These are phyloP conservation scores for Wickerhamia fluorescens DNA, from an alignment of 805 yeast species.

Conservation along the genomic window DNA sequence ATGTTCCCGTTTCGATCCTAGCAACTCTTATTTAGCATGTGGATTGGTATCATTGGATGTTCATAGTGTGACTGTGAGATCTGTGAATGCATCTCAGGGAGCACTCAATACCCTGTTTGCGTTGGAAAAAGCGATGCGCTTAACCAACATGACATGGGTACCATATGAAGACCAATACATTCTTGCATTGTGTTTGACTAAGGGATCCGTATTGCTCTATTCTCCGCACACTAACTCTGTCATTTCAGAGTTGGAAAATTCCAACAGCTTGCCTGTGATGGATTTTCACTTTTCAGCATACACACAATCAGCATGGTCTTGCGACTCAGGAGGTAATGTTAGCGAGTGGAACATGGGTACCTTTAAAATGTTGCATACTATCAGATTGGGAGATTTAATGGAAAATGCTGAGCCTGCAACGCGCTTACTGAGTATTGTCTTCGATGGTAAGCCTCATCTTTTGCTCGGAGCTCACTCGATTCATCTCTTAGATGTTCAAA, in stretches of 20 bases:
- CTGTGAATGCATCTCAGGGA: slow-evolving; percentile 36
- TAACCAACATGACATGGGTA: slow-evolving; percentile 52
- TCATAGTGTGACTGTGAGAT: slow-evolving; percentile 61
- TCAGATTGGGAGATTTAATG: slow-evolving; percentile 34
- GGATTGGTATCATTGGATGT: slow-evolving; percentile 63
- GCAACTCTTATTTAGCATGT: slow-evolving; percentile 57
- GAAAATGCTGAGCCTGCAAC: slow-evolving; percentile 28
- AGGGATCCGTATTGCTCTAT: slow-evolving; percentile 58
- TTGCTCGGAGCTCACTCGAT: slow-evolving; percentile 65
- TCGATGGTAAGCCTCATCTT: slow-evolving; percentile 34
- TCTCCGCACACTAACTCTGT: slow-evolving; percentile 61
- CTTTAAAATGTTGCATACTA: slow-evolving; percentile 34
- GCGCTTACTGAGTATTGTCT: slow-evolving; percentile 21
- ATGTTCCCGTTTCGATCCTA: slow-evolving; percentile 51
- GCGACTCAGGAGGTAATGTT: slow-evolving; percentile 52
- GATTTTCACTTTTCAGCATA: slow-evolving; percentile 40
- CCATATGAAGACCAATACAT: slow-evolving; percentile 35
- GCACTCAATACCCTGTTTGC: slow-evolving; percentile 42
- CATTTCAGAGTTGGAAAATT: slow-evolving; percentile 43
- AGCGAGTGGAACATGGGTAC: slow-evolving; percentile 55
- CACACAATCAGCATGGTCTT: slow-evolving; percentile 47
- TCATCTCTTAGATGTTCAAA: slow-evolving; percentile 39
- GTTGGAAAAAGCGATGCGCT: slow-evolving; percentile 44
- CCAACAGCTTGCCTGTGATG: slow-evolving; percentile 39
- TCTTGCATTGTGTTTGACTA: slow-evolving; percentile 56